Evolutionary conservation across 805 yeast species (phyloP), one percentile per base, ranked within the genome.

Genomic region (Ogataea dorogensis): DNA sequence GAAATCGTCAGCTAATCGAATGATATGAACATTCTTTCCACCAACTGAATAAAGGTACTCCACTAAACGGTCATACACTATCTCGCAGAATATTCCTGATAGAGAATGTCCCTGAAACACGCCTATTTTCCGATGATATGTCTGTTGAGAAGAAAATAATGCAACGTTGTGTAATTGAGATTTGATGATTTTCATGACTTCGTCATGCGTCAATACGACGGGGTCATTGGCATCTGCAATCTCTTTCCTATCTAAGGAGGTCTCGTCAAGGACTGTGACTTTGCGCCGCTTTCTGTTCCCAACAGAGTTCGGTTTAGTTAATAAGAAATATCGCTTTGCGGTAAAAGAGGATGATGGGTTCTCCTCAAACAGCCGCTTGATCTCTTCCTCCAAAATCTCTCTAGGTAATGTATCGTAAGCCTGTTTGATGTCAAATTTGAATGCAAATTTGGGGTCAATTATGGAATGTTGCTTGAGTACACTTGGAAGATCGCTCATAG

Each of bases 1-100:
- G 50, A 89, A 89, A 55, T 89, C 98, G 59, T 89, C 98, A 0
- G 87, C 95, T 14, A 86, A 57, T 35, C 96, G 61, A 6, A 86
- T 38, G 2, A 86, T 54, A 2, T 70, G 40, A 10, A 38, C 18
- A 2, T 58, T 49, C 5, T 48, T 40, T 3, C 43, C 33, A 1
- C 43, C 22, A n/a, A 55, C 24, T 24, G 53, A 50, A 6, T 46
- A 31, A 36, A 65, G 54, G 10, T 51, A 45, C 18, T 67, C 65
- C 8, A 83, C 70, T 19, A 89, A 53, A 2, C 70, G 65, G 50
- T 83, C 87, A 49, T 83, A 82, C 0, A 85, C 72, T 1, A 87
- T 45, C 44, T 87, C 86, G 44, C 95, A 87, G 22, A 89, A 67
- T 5, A 79, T 64, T 1, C 84, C 73, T 38, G 95, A 91, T 4